Evolutionary conservation across 2,329 filamentous ascomycete genomes (phyloP).

Genomic region (Penicillium sumatraense): DNA sequence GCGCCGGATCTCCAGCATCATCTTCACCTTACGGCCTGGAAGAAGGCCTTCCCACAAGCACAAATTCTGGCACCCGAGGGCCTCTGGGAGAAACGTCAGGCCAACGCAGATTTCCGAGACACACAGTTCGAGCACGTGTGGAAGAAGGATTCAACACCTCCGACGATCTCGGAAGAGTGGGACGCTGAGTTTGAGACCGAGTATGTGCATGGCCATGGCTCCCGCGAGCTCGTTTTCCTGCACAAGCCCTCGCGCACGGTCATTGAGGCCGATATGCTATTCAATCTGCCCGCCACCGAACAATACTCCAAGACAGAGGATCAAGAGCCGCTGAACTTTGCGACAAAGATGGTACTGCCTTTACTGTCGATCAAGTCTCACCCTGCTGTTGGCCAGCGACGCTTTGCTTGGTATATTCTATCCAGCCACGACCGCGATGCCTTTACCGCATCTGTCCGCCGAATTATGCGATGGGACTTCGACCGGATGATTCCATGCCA

Average conservation of each 20-base stretch:
- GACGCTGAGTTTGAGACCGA: slow-evolving; percentile 85
- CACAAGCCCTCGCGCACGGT: slow-evolving; percentile 79
- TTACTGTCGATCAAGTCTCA: slow-evolving; percentile 62
- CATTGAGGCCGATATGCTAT: slow-evolving; percentile 88
- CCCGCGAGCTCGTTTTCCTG: slow-evolving; percentile 86
- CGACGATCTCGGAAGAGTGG: slow-evolving; percentile 74
- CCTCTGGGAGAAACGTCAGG: slow-evolving; percentile 78
- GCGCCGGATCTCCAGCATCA: slow-evolving; percentile 93
- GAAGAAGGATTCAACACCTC: slow-evolving; percentile 55
- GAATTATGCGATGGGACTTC: slow-evolving; percentile 82
- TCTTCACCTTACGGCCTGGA: slow-evolving; percentile 88
- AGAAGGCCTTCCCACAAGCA: slow-evolving; percentile 75
- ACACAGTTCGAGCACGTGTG: slow-evolving; percentile 72
- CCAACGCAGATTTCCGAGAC: slow-evolving; percentile 59
- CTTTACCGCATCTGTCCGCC: slow-evolving; percentile 70
- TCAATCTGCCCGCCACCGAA: slow-evolving; percentile 86
- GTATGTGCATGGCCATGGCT: slow-evolving; percentile 77
- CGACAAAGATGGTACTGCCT: slow-evolving; percentile 61
- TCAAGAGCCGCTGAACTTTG: slow-evolving; percentile 59
- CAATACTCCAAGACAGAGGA: slow-evolving; percentile 71
- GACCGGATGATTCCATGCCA: slow-evolving; percentile 87
- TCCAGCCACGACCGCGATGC: slow-evolving; percentile 65
- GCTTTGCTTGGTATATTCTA: slow-evolving; percentile 79
- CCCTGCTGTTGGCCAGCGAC: slow-evolving; percentile 72
- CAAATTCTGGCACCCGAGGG: slow-evolving; percentile 82